These are phyloP conservation scores for Ganoderma meredithae DNA, from an alignment of 1,284 basidiomycete genomes.

Conservation along the genomic window DNA sequence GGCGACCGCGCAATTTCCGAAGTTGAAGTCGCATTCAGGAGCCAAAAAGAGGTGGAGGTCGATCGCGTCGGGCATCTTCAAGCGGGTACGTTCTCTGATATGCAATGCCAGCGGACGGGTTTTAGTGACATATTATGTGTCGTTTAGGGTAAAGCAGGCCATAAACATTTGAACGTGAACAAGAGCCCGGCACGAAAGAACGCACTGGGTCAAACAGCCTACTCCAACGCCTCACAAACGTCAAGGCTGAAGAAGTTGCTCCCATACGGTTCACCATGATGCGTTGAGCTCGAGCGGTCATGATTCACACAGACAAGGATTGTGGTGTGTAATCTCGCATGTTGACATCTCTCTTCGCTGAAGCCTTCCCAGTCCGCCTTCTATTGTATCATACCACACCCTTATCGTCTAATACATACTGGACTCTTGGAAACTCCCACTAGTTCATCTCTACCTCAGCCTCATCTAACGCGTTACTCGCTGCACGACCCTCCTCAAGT, in stretches of 20 bases:
- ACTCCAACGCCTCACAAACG: conserved; percentile 70
- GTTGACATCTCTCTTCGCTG: conserved; percentile 4
- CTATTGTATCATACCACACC: conserved; percentile 27
- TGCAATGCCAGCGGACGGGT: background rate
- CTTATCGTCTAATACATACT: conserved; percentile 17
- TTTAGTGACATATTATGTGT: conserved; percentile 14
- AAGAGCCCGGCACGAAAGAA: conserved; percentile 75
- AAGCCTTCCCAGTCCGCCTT: conserved; percentile 14
- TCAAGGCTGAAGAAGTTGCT: conserved; percentile 69
- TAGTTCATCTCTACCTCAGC: conserved; percentile 37
- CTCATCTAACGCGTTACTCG: conserved; percentile 45
- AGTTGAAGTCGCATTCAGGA: conserved; percentile 80
- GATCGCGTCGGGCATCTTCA: conserved; percentile 74
- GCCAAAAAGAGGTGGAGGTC: conserved; percentile 85
- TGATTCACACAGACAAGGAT: background rate
- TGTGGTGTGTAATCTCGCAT: conserved; percentile 12
- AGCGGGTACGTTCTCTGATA: conserved; percentile 62
- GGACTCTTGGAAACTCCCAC: background rate
- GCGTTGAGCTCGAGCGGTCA: background rate
- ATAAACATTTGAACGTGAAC: conserved; percentile 73
- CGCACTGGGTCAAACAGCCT: conserved; percentile 66
- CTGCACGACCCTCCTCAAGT: conserved; percentile 39
- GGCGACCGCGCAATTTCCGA: conserved; percentile 46
- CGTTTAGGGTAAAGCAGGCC: conserved; percentile 70
- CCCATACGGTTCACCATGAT: conserved; percentile 67